Evolutionary conservation across 2,329 filamentous ascomycete genomes (phyloP).

Genomic region (Epichloe glyceriae): DNA sequence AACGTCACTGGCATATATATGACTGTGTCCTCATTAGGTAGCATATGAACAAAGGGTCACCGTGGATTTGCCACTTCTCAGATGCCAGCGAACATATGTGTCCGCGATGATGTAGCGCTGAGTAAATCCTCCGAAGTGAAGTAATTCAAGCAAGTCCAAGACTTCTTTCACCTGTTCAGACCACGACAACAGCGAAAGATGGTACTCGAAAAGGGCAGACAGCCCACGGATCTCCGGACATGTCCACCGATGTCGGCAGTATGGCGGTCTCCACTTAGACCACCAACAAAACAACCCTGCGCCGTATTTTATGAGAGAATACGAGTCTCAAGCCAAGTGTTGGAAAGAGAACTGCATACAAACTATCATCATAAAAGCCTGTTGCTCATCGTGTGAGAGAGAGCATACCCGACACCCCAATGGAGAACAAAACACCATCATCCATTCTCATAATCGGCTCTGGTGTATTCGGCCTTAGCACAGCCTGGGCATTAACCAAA

Average conservation of each 20-base stretch:
- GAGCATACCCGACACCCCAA: slow-evolving; percentile 5
- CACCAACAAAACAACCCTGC: too few relatives aligned
- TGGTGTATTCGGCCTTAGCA: slow-evolving; percentile 49
- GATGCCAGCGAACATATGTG: background rate
- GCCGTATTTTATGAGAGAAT: too few relatives aligned
- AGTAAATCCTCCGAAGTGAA: too few relatives aligned
- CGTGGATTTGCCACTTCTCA: background rate
- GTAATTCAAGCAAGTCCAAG: too few relatives aligned
- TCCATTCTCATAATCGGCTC: slow-evolving; percentile 56
- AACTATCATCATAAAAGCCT: background rate
- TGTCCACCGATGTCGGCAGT: background rate
- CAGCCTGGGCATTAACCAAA: slow-evolving; percentile 55
- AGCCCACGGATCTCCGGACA: too few relatives aligned
- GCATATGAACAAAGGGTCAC: background rate
- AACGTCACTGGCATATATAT: background rate
- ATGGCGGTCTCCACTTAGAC: background rate
- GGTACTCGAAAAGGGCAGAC: too few relatives aligned
- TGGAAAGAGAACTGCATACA: background rate
- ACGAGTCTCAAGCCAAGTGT: background rate
- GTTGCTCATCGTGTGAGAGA: background rate
- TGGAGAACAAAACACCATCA: slow-evolving; percentile 21
- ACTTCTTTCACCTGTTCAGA: too few relatives aligned
- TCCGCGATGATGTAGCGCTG: background rate
- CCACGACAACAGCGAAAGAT: too few relatives aligned
- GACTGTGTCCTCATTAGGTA: background rate